These are phyloP conservation scores for Rosa lucieae DNA, from an alignment of 306 rosid species.

Conservation along the genomic window DNA sequence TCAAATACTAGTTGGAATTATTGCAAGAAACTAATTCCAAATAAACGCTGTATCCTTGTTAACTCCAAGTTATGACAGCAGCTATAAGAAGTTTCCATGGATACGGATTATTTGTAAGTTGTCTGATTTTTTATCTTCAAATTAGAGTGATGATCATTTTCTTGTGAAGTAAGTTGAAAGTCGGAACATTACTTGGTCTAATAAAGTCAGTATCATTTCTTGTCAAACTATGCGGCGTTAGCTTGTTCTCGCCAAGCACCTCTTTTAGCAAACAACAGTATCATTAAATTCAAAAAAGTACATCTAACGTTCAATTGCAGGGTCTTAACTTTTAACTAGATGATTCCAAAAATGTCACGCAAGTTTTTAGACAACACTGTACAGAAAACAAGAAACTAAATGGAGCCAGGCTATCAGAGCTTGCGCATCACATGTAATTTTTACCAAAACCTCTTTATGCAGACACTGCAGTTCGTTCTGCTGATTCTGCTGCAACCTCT, in stretches of 20 bases:
- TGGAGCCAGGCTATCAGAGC: not conserved
- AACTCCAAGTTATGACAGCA: too few species aligned
- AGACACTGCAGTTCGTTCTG: slow-evolving; percentile 33
- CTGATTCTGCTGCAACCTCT: slow-evolving; percentile 30
- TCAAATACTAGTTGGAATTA: too few species aligned
- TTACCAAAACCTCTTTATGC: slow-evolving; percentile 26
- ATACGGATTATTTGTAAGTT: too few species aligned
- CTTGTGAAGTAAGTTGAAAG: too few species aligned
- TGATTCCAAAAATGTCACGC: not conserved
- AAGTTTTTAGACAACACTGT: slow-evolving; percentile 2
- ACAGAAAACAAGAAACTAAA: not conserved
- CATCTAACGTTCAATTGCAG: not conserved
- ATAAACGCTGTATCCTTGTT: too few species aligned
- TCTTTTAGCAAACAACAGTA: not conserved
- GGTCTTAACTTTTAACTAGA: not conserved
- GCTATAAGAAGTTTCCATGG: too few species aligned
- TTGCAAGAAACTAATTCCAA: too few species aligned
- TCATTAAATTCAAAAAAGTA: not conserved
- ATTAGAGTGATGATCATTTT: too few species aligned
- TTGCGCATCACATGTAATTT: not conserved
- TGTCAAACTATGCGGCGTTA: not conserved
- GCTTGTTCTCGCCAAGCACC: not conserved
- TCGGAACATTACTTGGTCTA: too few species aligned
- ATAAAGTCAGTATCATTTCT: too few species aligned
- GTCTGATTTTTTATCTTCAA: too few species aligned